phyloP scores from a whole-genome alignment of 306 rosid genomes.

The Cucumis cinereus region DNA sequence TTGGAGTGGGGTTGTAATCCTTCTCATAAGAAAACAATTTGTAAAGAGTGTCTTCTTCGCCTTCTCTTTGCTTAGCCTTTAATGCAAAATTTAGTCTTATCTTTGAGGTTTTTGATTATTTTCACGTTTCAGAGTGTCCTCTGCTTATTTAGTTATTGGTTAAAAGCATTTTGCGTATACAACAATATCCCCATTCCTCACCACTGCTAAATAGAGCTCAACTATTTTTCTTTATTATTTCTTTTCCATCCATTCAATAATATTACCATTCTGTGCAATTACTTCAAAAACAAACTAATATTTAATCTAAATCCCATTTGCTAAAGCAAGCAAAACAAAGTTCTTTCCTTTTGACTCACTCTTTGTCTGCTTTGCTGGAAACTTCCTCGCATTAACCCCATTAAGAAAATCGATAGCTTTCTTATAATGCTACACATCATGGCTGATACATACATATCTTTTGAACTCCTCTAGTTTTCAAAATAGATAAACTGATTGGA shows the following conservation, averaged over 20 bases:
- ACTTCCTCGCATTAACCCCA: neutral
- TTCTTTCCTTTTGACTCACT: neutral
- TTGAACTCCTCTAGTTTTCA: neutral
- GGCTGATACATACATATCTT: neutral
- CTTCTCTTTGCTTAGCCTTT: conserved; percentile 10
- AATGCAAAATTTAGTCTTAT: conserved; percentile 3
- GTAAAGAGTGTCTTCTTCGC: conserved; percentile 62
- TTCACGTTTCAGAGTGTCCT: neutral
- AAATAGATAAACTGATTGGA: neutral
- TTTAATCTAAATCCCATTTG: neutral
- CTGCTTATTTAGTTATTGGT: neutral
- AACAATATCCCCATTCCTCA: neutral
- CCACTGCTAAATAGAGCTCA: neutral
- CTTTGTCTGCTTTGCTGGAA: neutral
- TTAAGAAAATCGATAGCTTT: neutral
- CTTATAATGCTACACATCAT: neutral
- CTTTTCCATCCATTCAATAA: neutral
- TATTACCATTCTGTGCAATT: neutral
- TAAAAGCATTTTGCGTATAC: neutral
- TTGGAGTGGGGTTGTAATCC: conserved; percentile 69
- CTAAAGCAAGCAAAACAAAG: neutral
- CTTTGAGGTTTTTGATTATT: conserved; percentile 8
- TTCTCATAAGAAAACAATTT: conserved; percentile 57
- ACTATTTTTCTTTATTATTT: neutral
- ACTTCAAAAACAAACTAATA: neutral